A percentile compares a stretch with the other conserved stretches of the same genome.
These are phyloP conservation scores for Circinella umbellata DNA, from an alignment of 371 early-diverging fungal genomes.

Conservation along the genomic window DNA sequence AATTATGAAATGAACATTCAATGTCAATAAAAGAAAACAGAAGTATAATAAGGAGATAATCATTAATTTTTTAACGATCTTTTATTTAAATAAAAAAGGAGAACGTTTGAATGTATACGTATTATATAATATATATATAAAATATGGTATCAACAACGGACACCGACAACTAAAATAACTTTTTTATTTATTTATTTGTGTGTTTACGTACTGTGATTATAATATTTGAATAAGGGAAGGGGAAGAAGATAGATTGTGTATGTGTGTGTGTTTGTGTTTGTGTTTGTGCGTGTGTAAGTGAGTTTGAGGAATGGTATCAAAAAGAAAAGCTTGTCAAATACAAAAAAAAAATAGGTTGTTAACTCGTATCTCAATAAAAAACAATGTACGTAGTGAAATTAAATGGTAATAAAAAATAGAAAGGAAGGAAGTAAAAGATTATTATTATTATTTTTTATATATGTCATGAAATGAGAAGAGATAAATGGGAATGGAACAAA, in stretches of 20 bases:
- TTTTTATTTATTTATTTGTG: slow-evolving; percentile 7
- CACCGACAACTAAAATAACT: slow-evolving; percentile 9
- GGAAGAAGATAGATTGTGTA: not conserved
- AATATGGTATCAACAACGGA: not conserved
- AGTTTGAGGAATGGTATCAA: slow-evolving; percentile 3
- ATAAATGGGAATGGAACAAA: not conserved
- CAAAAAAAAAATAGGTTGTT: not conserved
- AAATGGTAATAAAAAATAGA: not conserved
- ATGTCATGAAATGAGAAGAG: not conserved
- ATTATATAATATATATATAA: not conserved
- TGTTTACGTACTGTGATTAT: slow-evolving; percentile 18
- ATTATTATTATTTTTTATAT: no score
- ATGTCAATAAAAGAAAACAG: no score
- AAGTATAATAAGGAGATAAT: no score
- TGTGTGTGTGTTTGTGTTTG: not conserved
- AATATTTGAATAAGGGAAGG: not conserved
- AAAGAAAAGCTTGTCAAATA: not conserved
- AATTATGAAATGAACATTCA: no score
- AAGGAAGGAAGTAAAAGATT: not conserved
- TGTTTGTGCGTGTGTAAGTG: not conserved
- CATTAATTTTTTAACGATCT: no score
- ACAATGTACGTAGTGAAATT: not conserved
- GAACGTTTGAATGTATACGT: no score
- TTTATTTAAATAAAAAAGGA: not conserved
- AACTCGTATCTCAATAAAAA: not conserved